phyloP scores from a whole-genome alignment of 2,329 filamentous ascomycete species.

The Delphinella strobiligena region DNA sequence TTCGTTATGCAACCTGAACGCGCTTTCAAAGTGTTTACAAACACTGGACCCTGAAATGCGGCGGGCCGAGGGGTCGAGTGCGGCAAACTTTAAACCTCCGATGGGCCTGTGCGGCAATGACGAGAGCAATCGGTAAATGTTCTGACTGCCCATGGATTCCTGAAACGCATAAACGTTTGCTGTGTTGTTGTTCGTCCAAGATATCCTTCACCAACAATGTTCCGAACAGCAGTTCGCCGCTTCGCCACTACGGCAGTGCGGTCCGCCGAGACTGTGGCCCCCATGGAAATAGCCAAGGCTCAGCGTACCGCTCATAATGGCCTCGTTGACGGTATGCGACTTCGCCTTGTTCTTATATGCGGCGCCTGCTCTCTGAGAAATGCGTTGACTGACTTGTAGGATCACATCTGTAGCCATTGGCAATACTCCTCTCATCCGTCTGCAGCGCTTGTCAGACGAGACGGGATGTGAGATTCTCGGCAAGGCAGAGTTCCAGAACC shows the following conservation, averaged over 20 bases:
- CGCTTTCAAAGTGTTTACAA: too few species aligned
- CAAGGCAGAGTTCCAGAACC: conserved; percentile 98
- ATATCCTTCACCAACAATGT: conserved; percentile 38
- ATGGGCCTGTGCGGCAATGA: too few species aligned
- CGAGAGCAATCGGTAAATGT: too few species aligned
- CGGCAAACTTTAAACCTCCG: too few species aligned
- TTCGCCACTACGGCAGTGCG: conserved; percentile 54
- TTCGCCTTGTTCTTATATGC: neutral
- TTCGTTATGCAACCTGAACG: too few species aligned
- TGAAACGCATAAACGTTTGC: too few species aligned
- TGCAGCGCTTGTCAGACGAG: conserved; percentile 77
- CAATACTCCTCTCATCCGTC: conserved; percentile 85
- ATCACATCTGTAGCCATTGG: conserved; percentile 62
- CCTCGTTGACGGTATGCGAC: conserved; percentile 60
- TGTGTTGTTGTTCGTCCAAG: neutral
- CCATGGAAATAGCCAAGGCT: conserved; percentile 57
- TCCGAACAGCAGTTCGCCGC: conserved; percentile 54
- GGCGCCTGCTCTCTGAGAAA: conserved; percentile 1
- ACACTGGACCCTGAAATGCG: too few species aligned
- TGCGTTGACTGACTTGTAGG: conserved; percentile 9
- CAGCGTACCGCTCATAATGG: conserved; percentile 65
- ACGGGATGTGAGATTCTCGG: conserved; percentile 91
- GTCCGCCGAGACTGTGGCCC: conserved; percentile 35
- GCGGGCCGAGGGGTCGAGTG: too few species aligned
- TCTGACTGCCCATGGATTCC: too few species aligned